A percentile compares a stretch with the other conserved stretches of the same genome.
phyloP scores from a whole-genome alignment of 805 yeast genomes.

The Candida tammaniensis region DNA sequence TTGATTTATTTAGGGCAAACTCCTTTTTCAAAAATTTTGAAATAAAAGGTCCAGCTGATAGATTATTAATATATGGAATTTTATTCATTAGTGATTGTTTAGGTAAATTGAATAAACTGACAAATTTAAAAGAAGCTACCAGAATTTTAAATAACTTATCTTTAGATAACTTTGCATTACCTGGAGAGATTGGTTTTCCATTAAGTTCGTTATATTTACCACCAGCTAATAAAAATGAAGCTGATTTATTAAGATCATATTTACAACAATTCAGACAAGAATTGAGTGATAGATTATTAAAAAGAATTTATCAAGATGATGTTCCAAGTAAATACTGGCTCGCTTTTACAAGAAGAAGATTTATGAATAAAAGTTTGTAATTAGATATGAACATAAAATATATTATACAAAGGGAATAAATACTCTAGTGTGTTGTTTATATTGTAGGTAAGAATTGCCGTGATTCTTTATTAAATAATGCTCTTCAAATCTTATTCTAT shows the following conservation, averaged over 20 bases:
- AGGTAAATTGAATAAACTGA: conserved; percentile 50
- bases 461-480: conserved; percentile 23
- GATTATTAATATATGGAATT: conserved; percentile 91
- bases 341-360: conserved; percentile 90
- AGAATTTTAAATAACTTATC: conserved; percentile 78
- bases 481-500: conserved; percentile 36
- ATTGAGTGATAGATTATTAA: conserved; percentile 74
- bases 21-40: conserved; percentile 96
- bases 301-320: conserved; percentile 64
- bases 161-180: conserved; percentile 82
- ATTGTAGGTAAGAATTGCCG: no score
- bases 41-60: conserved; percentile 91
- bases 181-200: conserved; percentile 96
- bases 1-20: conserved; percentile 92
- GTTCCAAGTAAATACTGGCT: conserved; percentile 90
- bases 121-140: conserved; percentile 56
- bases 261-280: conserved; percentile 95
- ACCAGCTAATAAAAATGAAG: conserved; percentile 71
- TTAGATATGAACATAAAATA: neutral
- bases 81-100: conserved; percentile 84
- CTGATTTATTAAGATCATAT: conserved; percentile 76
- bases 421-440: conserved; percentile 23
- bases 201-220: conserved; percentile 75
- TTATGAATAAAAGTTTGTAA: conserved; percentile 86
- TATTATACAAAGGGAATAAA: conserved; percentile 26